Percentiles rank a stretch among this genome's conserved stretches.
Conservation (phyloP, 2,329 filamentous ascomycete genomes). For the Aspergillus fijiensis region DNA sequence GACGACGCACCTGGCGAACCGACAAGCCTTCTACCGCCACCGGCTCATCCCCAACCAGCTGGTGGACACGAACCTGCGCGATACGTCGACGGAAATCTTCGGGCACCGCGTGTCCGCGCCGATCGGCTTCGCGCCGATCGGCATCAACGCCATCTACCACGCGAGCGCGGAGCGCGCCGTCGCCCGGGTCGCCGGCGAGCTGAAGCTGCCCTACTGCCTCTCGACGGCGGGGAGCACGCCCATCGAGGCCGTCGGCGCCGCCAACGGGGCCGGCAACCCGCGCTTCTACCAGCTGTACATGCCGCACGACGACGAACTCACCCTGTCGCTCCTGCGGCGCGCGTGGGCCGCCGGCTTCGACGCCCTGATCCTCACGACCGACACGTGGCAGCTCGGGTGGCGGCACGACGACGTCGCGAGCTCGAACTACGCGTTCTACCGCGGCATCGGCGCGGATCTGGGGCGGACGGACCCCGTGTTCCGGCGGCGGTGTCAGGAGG, state of each 20-base stretch:
- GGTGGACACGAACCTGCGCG: constrained; percentile 59
- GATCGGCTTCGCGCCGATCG: constrained; percentile 64
- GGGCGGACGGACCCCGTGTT: constrained; percentile 62
- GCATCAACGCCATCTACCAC: constrained; percentile 67
- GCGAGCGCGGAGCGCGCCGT: constrained; percentile 58
- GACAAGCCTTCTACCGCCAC: constrained; percentile 64
- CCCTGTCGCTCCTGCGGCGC: constrained; percentile 55
- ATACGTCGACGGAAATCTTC: constrained; percentile 60
- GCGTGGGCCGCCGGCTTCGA: constrained; percentile 57
- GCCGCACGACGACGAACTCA: constrained; percentile 62
- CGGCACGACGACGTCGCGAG: constrained; percentile 58
- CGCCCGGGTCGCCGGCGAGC: constrained; percentile 59
- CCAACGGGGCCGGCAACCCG: constrained; percentile 51
- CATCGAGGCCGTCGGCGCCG: constrained; percentile 59
- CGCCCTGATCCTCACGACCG: constrained; percentile 60
- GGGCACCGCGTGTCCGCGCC: constrained; percentile 60
- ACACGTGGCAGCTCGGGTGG: constrained; percentile 66
- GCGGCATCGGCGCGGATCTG: constrained; percentile 57
- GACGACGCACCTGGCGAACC: constrained; percentile 56
- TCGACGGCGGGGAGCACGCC: constrained; percentile 57
- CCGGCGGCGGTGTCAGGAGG: constrained; percentile 51
- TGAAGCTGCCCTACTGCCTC: constrained; percentile 60
- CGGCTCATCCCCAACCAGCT: constrained; percentile 62
- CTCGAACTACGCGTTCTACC: constrained; percentile 64
- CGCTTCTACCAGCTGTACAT: constrained; percentile 66